A percentile compares a stretch with the other conserved stretches of the same genome.
Evolutionary conservation across 192 early-diverging fungal genomes (phyloP).

Genomic region (Dispira simplex): DNA sequence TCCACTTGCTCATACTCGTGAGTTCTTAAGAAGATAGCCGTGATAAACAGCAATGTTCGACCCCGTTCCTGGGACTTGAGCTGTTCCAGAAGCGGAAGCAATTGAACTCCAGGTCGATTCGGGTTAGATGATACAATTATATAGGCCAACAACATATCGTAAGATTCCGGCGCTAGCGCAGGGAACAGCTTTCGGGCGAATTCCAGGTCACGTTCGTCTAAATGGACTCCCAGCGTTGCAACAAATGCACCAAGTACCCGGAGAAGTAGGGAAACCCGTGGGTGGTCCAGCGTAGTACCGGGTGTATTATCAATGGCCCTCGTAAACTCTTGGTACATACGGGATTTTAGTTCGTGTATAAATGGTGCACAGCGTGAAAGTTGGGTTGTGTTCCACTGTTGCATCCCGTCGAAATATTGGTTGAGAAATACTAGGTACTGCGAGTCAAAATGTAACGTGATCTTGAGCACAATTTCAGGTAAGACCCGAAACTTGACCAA

Average conservation of each 20-base stretch:
- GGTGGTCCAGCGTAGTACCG: neutral
- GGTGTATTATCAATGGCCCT: neutral
- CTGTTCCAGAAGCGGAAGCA: neutral
- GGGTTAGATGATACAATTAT: neutral
- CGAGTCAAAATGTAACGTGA: slow-evolving; percentile 7
- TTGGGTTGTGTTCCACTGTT: neutral
- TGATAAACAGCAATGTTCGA: neutral
- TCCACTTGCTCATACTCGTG: slow-evolving; percentile 3
- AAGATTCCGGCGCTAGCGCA: neutral
- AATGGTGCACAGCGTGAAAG: neutral
- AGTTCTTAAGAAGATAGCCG: slow-evolving; percentile 2
- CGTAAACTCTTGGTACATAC: neutral
- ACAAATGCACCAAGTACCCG: neutral
- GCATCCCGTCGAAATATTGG: neutral
- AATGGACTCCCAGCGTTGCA: neutral
- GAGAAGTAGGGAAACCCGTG: neutral
- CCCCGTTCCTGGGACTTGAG: neutral
- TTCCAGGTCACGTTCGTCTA: neutral
- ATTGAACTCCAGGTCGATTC: neutral
- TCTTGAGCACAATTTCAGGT: slow-evolving; percentile 8
- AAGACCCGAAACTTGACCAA: neutral
- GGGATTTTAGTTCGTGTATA: slow-evolving; percentile 1
- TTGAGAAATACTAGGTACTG: neutral
- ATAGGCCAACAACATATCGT: neutral
- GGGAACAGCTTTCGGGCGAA: neutral